Percentiles rank a stretch among this genome's conserved stretches.
Conservation (phyloP, 176 grass and related monocot genomes). For the Urochloa ruziziensis region DNA sequence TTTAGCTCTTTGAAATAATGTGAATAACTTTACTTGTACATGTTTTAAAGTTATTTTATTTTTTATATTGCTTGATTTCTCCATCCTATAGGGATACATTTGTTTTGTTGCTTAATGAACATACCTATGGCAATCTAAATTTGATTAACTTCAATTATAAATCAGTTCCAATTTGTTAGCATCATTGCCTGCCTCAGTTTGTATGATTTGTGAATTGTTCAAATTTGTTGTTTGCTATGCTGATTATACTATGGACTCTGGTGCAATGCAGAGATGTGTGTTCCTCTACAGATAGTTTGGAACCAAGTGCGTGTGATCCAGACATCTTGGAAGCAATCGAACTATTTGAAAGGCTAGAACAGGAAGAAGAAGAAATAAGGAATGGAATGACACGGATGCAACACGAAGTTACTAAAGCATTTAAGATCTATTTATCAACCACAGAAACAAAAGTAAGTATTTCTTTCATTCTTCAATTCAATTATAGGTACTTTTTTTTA, state of each 20-base stretch:
- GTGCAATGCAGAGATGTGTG: not conserved
- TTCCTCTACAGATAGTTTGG: not conserved
- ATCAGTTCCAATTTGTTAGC: not conserved
- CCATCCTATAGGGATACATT: not conserved
- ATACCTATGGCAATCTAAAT: not conserved
- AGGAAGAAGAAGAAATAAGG: not conserved
- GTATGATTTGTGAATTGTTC: not conserved
- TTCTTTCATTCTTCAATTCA: not conserved
- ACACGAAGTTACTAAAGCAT: not conserved
- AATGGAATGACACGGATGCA: constrained; percentile 17
- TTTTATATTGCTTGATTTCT: not conserved
- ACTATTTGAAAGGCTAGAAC: not conserved
- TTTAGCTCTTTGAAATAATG: too few relatives aligned
- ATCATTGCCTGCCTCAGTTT: not conserved
- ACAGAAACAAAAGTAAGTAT: not conserved
- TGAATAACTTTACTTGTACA: too few relatives aligned
- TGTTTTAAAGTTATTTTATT: not conserved
- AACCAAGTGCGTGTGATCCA: not conserved
- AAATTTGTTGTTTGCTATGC: not conserved
- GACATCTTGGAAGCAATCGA: not conserved
- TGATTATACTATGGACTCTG: not conserved
- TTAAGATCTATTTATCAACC: not conserved
- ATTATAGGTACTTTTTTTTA: not conserved
- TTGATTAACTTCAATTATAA: not conserved
- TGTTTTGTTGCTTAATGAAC: not conserved